Evolutionary conservation across 2,329 filamentous ascomycete genomes (phyloP).

Genomic region (Diplodia seriata): DNA sequence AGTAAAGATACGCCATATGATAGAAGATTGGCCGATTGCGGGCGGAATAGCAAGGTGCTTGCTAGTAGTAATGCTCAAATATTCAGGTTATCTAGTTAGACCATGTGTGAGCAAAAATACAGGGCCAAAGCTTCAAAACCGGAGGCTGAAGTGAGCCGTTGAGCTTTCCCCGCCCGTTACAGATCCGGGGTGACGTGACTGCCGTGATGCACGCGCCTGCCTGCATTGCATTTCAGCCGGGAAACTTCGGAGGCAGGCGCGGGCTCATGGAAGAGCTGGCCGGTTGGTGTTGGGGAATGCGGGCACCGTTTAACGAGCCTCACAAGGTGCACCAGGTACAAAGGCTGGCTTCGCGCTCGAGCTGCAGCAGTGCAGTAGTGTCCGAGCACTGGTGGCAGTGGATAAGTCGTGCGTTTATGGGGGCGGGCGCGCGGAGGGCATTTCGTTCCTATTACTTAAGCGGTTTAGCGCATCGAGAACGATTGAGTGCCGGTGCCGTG

Average conservation of each 20-base stretch:
- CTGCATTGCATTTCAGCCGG: background rate
- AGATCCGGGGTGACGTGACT: slow-evolving; percentile 4
- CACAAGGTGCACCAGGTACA: background rate
- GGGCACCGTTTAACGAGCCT: background rate
- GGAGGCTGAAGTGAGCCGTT: background rate
- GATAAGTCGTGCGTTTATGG: background rate
- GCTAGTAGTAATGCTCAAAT: too few relatives aligned
- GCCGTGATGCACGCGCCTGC: background rate
- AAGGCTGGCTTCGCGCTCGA: background rate
- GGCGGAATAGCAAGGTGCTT: too few relatives aligned
- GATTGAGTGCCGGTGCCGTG: slow-evolving; percentile 6
- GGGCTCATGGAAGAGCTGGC: slow-evolving; percentile 8
- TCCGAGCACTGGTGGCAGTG: background rate
- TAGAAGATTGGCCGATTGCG: too few relatives aligned
- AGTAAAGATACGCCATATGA: too few relatives aligned
- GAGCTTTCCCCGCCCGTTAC: slow-evolving; percentile 1
- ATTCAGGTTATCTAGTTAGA: too few relatives aligned
- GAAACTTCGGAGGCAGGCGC: background rate
- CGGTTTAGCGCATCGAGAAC: background rate
- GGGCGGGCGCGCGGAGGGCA: too few relatives aligned
- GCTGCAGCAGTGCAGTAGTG: background rate
- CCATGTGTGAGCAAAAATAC: too few relatives aligned
- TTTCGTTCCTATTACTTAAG: slow-evolving; percentile 1
- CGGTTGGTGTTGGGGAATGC: background rate
- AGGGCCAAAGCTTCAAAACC: too few relatives aligned